Evolutionary conservation across 257 asterid species (phyloP).

Genomic region (Jaltomata sinuosa): DNA sequence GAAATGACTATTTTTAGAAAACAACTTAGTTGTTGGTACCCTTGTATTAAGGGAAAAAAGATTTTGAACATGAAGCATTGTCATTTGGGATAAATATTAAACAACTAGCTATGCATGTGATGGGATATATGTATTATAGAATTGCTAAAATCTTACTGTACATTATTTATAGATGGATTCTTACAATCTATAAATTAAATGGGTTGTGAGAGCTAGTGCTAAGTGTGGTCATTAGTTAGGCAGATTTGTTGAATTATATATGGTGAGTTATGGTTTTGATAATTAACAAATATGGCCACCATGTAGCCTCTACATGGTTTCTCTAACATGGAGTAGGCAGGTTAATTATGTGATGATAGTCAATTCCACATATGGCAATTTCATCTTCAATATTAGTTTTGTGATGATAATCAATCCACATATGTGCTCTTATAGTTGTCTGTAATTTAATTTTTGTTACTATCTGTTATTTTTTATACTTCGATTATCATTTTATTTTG

Average conservation of each 20-base stretch:
- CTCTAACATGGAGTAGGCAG: too few species aligned
- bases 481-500: too few species aligned
- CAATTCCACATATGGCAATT: not conserved
- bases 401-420: not conserved
- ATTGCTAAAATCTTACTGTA: not conserved
- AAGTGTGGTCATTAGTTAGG: not conserved
- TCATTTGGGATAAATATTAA: not conserved
- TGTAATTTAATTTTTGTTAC: too few species aligned
- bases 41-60: not conserved
- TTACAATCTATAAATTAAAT: not conserved
- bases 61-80: not conserved
- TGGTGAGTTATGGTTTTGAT: not conserved
- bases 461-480: too few species aligned
- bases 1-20: not conserved
- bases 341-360: too few species aligned
- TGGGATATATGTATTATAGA: not conserved
- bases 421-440: too few species aligned
- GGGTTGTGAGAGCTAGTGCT: not conserved
- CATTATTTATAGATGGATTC: not conserved
- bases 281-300: not conserved
- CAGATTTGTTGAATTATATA: not conserved
- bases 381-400: not conserved
- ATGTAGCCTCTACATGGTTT: not conserved
- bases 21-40: not conserved
- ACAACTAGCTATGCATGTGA: not conserved